Evolutionary conservation across 2,329 filamentous ascomycete genomes (phyloP), one percentile per base, ranked within the genome.

Genomic region (Metarhizium rileyi): DNA sequence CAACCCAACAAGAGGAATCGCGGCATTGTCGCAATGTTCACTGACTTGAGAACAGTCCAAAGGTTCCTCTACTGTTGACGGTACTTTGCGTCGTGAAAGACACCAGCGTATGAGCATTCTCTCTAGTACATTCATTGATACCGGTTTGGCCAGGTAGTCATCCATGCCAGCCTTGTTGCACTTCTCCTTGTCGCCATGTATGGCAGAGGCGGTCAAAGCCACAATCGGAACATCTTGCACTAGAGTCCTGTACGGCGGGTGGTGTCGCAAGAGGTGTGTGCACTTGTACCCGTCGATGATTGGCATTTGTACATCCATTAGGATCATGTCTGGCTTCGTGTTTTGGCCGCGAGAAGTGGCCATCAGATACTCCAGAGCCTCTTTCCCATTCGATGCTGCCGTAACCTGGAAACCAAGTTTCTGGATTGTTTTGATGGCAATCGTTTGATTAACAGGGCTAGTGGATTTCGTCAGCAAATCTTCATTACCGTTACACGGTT

Each of bases 151-250:
- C 9, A 87, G 69, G 58, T 87, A 85, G 59, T 87, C 84, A 56
- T 89, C 84, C 86, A 89, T 89, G 28, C 86, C 86, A 8, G 84
- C 83, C 53, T 75, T 76, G 52, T 78, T 77, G 60, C 85, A 89
- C 61, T 87, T 88, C 61, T 89, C 85, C 45, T 77, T 73, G 58
- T 90, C 86, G 4, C 86, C 86, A 60, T 87, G 83, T 38, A 89
- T 88, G 0, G 86, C 86, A 4, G 81, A 86, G 4, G 85, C 86
- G 0, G 86, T 90, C 83, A 90, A 87, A n/a, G 86, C 86, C 35
- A 90, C 81, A 46, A 90, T 87, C 0, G 85, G 85, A 5, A 87
- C 81, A 41, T 81, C 72, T 49, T 75, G 71, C 4, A 80, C 71
- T 47, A 77, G 75, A 2, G 69, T 59, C 38, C 76, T 81, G 65